phyloP scores from a whole-genome alignment of 2,329 filamentous ascomycete species.

The Pseudogymnoascus sp. region DNA sequence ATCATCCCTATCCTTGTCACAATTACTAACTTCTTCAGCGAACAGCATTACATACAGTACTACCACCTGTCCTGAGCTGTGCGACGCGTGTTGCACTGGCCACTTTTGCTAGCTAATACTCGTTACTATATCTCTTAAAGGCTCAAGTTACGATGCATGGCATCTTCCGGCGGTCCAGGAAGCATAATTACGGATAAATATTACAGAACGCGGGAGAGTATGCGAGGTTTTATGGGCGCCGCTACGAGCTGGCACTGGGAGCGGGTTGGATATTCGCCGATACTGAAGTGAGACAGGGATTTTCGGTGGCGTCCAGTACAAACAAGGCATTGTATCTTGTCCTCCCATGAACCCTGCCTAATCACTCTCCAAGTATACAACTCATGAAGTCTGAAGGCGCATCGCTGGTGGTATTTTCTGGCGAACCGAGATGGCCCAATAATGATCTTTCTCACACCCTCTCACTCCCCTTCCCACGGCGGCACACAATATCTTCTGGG shows the following conservation, averaged over 20 bases:
- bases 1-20: not conserved
- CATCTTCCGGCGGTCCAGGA: not conserved
- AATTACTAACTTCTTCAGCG: not conserved
- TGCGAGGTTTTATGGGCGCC: not conserved
- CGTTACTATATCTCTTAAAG: not conserved
- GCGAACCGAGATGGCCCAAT: not conserved
- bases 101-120: not conserved
- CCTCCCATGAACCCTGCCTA: not conserved
- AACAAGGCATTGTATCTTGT: not conserved
- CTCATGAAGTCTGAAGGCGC: not conserved
- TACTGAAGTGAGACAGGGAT: not conserved
- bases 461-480: not conserved
- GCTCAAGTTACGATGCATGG: not conserved
- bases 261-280: not conserved
- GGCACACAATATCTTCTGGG: not conserved
- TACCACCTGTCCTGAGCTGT: not conserved
- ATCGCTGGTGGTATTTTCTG: not conserved
- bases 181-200: not conserved
- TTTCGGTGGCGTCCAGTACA: not conserved
- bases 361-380: not conserved
- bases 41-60: not conserved
- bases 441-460: not conserved
- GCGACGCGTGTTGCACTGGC: not conserved
- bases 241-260: not conserved
- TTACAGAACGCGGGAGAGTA: not conserved